Conservation (phyloP, 371 early-diverging fungal genomes). For the Syncephalis plumigaleata region DNA sequence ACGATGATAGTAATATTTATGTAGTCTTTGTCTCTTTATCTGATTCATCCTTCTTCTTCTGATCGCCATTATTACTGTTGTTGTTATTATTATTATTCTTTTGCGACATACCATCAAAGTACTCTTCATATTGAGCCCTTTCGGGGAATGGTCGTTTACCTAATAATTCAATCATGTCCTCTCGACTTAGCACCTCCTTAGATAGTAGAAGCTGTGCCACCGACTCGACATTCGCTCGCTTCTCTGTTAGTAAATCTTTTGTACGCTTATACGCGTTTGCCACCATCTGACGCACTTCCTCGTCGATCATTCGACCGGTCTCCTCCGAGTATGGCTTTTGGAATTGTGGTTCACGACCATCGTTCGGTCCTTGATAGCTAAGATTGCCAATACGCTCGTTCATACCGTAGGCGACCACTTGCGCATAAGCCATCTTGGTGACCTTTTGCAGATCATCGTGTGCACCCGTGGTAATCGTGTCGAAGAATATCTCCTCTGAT, state of each 20-base stretch:
- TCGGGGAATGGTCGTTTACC: conserved; percentile 80
- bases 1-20: too few relatives aligned
- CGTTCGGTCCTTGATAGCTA: conserved; percentile 52
- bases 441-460: conserved; percentile 84
- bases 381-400: conserved; percentile 73
- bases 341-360: conserved; percentile 45
- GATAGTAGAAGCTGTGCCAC: conserved; percentile 82
- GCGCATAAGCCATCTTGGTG: conserved; percentile 92
- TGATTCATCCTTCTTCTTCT: too few relatives aligned
- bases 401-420: conserved; percentile 92
- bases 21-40: too few relatives aligned
- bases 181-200: conserved; percentile 90
- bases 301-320: conserved; percentile 87
- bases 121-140: conserved; percentile 17
- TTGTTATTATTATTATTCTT: too few relatives aligned
- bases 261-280: conserved; percentile 70
- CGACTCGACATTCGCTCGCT: conserved; percentile 73
- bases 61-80: too few relatives aligned
- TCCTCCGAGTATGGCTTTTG: conserved; percentile 94
- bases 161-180: conserved; percentile 83
- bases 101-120: neutral
- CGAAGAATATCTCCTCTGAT: conserved; percentile 88
- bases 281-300: conserved; percentile 76
- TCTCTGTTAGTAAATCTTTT: conserved; percentile 54
- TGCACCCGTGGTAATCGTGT: conserved; percentile 29